Base-by-base conservation (phyloP, 2,329 filamentous ascomycete genomes). In the Stachybotrys echinatus region DNA sequence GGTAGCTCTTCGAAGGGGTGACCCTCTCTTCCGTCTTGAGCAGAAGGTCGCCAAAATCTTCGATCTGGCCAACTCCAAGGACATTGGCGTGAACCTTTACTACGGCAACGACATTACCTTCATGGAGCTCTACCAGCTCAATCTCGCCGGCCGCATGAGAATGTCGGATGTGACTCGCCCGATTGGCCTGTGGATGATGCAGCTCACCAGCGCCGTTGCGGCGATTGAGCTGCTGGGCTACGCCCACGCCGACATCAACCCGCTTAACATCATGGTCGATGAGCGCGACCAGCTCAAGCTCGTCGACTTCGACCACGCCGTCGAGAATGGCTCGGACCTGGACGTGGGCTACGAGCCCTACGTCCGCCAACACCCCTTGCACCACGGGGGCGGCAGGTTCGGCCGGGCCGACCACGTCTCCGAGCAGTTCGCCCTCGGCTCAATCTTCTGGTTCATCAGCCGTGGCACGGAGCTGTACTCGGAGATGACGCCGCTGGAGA, bases 341-440 rank as follows among this genome's bases (percentile, higher is more conserved):
- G 45, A 58, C 31, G 52, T 57, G 23, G 55, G 55, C 46, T 54
- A 56, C 45, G 51, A 57, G 37, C 56, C 56, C 8, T 57, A 56
- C 22, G 54, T 58, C 45, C 52, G 56, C 48, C 49, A 55, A 43
- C 17, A 10, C 38, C 17, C n/a, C 6, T 10, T 18, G 3, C 38
- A 27, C 23, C 53, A 51, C 21, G 22, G 49, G 8, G 53, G 50
- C 23, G 50, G 56, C 6, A 12, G 34, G 3, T 56, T 20, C 23
- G 51, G 56, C 8, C 27, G 46, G 43, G 51, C 56, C 34, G 48
- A 55, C 34, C 50, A 52, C 12, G 31, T 39, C 22, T 52, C 54
- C 4, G 56, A 58, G 31, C 52, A 57, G 48, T 57, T 55, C 20
- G 55, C 55, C 34, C 54, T 57, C 1, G 55, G 52, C 3, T 58